Conservation (phyloP, 2,329 filamentous ascomycete genomes). For the Stromatinia cepivora region DNA sequence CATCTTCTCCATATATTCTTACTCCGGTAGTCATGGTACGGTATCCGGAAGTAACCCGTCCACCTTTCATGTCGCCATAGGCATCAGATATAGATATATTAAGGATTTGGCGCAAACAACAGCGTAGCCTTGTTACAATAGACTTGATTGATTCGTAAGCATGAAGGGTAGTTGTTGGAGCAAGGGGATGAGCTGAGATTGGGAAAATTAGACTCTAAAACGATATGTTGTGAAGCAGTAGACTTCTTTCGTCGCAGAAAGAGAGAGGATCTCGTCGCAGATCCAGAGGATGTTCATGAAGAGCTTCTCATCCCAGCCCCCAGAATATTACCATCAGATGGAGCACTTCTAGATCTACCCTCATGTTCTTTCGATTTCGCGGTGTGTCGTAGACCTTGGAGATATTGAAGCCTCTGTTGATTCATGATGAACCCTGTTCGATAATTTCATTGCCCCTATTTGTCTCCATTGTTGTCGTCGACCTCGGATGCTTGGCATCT, state of each 20-base stretch:
- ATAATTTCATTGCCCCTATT: not conserved
- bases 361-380: not conserved
- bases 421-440: not conserved
- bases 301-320: not conserved
- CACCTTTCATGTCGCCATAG: conserved; percentile 52
- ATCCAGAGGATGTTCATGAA: not conserved
- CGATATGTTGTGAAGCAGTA: not conserved
- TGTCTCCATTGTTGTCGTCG: not conserved
- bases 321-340: not conserved
- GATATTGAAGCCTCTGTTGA: not conserved
- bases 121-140: too few relatives aligned
- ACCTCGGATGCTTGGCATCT: not conserved
- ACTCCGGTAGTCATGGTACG: conserved; percentile 53
- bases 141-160: not conserved
- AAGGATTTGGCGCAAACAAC: not conserved
- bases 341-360: not conserved
- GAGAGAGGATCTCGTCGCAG: not conserved
- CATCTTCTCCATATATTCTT: conserved; percentile 62
- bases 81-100: conserved; percentile 57
- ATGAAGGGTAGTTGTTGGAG: not conserved
- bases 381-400: not conserved
- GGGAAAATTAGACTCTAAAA: not conserved
- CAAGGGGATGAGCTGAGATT: not conserved
- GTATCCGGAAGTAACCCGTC: conserved; percentile 44
- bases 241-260: not conserved